Evolutionary conservation across 805 yeast genomes (phyloP).

Genomic region (Ogataea wickerhamii): DNA sequence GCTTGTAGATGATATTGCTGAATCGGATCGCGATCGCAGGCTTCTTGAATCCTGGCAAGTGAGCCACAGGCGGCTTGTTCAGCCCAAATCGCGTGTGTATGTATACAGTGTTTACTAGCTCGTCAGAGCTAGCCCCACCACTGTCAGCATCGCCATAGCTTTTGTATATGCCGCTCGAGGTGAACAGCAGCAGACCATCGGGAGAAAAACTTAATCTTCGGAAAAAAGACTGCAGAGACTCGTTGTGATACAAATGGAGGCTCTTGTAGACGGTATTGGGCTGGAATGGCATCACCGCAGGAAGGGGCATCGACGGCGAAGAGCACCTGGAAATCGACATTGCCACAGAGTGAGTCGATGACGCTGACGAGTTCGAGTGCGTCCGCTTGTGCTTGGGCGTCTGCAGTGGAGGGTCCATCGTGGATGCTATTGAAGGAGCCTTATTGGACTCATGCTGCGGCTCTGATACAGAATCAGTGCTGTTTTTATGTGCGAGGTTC

Average conservation of each 20-base stretch:
- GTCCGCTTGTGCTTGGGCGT: conserved; percentile 38
- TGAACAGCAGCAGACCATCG: conserved; percentile 76
- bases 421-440: conserved; percentile 11
- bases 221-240: conserved; percentile 85
- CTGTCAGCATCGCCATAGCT: conserved; percentile 11
- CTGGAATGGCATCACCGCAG: conserved; percentile 44
- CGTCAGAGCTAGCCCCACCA: conserved; percentile 13
- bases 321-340: conserved; percentile 24
- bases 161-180: conserved; percentile 71
- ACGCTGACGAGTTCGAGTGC: conserved; percentile 38
- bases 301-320: conserved; percentile 37
- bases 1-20: conserved; percentile 59
- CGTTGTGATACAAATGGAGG: conserved; percentile 70
- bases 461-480: conserved; percentile 3
- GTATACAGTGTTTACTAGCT: conserved; percentile 62
- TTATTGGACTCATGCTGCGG: conserved; percentile 4
- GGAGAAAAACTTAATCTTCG: conserved; percentile 84
- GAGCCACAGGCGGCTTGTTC: conserved; percentile 67
- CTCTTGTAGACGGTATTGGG: conserved; percentile 30
- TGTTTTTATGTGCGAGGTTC: conserved; percentile 17
- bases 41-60: conserved; percentile 72
- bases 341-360: conserved; percentile 32
- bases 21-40: conserved; percentile 84
- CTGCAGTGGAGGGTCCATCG: conserved; percentile 32
- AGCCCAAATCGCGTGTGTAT: conserved; percentile 72